Conservation (phyloP, 192 early-diverging fungal species). For the Mycoemilia scoparia region DNA sequence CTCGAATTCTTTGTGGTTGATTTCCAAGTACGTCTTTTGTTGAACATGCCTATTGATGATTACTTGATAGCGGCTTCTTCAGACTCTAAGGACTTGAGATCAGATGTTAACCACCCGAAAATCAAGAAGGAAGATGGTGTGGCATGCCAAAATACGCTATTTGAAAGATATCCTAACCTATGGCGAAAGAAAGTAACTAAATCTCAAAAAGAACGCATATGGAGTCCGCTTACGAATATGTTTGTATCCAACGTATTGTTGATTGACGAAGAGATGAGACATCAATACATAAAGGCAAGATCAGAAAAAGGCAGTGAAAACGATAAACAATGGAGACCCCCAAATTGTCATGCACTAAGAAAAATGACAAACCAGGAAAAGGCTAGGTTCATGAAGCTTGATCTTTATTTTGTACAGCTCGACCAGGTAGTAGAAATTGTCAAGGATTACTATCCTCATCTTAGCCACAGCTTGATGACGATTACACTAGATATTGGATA, state of each 20-base stretch:
- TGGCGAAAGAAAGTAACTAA: constrained; percentile 28
- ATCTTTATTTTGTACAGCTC: constrained; percentile 43
- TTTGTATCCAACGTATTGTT: constrained; percentile 19
- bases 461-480: constrained; percentile 47
- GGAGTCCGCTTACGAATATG: constrained; percentile 53
- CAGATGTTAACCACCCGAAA: neutral
- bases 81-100: neutral
- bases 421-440: constrained; percentile 44
- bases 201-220: constrained; percentile 46
- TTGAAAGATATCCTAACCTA: constrained; percentile 38
- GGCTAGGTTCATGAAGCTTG: constrained; percentile 35
- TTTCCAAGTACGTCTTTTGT: constrained; percentile 40
- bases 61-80: neutral
- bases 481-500: constrained; percentile 46
- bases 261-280: constrained; percentile 8
- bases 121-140: neutral
- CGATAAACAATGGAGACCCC: constrained; percentile 2
- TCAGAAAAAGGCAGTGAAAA: neutral
- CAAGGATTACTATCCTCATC: constrained; percentile 38
- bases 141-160: constrained; percentile 26
- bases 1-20: constrained; percentile 48
- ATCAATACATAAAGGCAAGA: neutral
- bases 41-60: constrained; percentile 29
- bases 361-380: constrained; percentile 37
- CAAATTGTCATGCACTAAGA: constrained; percentile 8